phyloP scores from a whole-genome alignment of 768 basidiomycete genomes.

The Rhizopogon vulgaris region DNA sequence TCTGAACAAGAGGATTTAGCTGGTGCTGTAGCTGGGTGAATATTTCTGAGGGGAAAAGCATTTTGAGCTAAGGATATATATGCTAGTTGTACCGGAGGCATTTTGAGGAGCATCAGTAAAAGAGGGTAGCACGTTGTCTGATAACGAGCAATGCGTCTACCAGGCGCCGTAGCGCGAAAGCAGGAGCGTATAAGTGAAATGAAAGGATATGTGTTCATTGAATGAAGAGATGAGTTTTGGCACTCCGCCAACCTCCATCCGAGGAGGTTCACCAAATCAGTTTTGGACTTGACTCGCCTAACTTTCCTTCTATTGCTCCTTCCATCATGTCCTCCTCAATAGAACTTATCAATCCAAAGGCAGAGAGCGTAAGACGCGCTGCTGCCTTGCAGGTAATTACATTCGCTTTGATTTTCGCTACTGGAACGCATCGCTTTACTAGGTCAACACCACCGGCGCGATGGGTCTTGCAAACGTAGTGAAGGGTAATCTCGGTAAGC shows the following conservation, averaged over 20 bases:
- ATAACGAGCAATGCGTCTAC: slow-evolving; percentile 23
- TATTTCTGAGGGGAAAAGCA: background rate
- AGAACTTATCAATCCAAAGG: slow-evolving; percentile 95
- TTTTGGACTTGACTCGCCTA: background rate
- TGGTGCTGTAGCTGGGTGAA: background rate
- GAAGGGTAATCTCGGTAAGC: slow-evolving; percentile 88
- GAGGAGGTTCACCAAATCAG: slow-evolving; percentile 1
- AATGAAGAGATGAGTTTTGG: slow-evolving; percentile 11
- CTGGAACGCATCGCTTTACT: slow-evolving; percentile 17
- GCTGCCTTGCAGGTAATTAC: slow-evolving; percentile 79
- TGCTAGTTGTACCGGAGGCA: background rate
- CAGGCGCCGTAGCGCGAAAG: slow-evolving; percentile 28
- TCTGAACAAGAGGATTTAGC: background rate
- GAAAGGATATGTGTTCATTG: slow-evolving; percentile 12
- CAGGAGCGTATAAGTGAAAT: slow-evolving; percentile 9
- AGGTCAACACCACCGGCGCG: slow-evolving; percentile 92
- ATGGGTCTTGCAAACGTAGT: slow-evolving; percentile 97
- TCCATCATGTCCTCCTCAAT: slow-evolving; percentile 65
- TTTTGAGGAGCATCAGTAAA: background rate
- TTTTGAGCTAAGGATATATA: slow-evolving; percentile 1
- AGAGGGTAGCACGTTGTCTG: slow-evolving; percentile 16
- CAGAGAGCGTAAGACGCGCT: slow-evolving; percentile 85
- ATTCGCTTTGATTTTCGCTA: slow-evolving; percentile 10
- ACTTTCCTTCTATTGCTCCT: slow-evolving; percentile 3
- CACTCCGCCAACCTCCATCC: slow-evolving; percentile 30